Conservation (phyloP, 306 rosid genomes). For the Prunus armeniaca region DNA sequence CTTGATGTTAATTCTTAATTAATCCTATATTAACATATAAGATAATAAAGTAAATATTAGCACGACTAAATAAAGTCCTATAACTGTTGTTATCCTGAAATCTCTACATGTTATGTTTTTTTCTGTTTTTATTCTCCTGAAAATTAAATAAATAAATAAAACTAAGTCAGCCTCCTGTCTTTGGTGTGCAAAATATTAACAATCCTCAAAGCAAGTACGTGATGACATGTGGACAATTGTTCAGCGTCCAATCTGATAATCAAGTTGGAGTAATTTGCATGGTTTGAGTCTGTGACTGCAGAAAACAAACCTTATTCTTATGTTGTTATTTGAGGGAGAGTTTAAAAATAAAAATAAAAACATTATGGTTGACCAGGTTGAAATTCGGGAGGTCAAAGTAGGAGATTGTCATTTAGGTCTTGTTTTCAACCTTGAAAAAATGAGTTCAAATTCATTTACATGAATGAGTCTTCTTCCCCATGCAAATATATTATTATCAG, state of each 20-base stretch:
- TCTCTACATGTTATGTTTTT: not conserved
- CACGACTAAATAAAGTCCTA: not conserved
- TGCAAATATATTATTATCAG: not conserved
- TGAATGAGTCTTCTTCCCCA: not conserved
- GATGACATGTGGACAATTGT: not conserved
- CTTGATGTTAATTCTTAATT: not conserved
- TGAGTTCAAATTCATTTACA: not conserved
- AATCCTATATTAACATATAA: not conserved
- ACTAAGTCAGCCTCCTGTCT: not conserved
- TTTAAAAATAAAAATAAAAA: no score
- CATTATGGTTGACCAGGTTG: constrained; percentile 1
- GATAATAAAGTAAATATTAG: not conserved
- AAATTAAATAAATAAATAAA: not conserved
- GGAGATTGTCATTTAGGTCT: constrained; percentile 1
- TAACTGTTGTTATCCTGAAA: not conserved
- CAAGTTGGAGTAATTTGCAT: not conserved
- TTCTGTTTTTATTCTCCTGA: not conserved
- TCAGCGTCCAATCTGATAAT: not conserved
- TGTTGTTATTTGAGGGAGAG: not conserved
- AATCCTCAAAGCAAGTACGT: not conserved
- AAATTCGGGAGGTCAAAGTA: not conserved
- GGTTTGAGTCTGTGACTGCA: not conserved
- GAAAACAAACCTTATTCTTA: not conserved
- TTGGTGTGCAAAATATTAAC: not conserved
- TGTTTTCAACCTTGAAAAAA: not conserved